Percentiles rank a stretch among this genome's conserved stretches.
Evolutionary conservation across 106 monocot species (phyloP).

Genomic region (Acorus gramineus): DNA sequence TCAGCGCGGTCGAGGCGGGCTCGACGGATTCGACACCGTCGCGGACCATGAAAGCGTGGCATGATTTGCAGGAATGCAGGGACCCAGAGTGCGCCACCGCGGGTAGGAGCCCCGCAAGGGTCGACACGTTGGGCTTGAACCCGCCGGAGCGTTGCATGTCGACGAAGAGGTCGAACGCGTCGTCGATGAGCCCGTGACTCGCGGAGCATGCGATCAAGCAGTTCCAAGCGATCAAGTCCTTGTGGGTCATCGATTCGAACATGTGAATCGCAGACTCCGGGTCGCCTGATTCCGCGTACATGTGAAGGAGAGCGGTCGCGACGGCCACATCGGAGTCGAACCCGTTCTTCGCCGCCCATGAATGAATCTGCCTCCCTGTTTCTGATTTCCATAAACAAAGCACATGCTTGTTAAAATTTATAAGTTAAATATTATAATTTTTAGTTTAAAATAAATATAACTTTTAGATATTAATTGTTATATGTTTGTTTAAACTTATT

Average conservation of each 20-base stretch:
- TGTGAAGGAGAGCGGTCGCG: slow-evolving; percentile 12
- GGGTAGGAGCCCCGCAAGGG: slow-evolving; percentile 20
- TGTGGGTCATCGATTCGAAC: slow-evolving; percentile 8
- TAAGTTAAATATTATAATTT: too few relatives aligned
- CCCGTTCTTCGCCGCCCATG: slow-evolving; percentile 11
- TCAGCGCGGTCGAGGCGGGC: slow-evolving; percentile 13
- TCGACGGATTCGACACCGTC: slow-evolving; percentile 9
- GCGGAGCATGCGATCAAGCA: slow-evolving; percentile 12
- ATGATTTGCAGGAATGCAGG: slow-evolving; percentile 12
- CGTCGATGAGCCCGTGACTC: slow-evolving; percentile 1
- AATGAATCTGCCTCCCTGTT: slow-evolving; percentile 3
- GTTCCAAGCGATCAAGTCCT: slow-evolving; percentile 22
- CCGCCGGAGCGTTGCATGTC: slow-evolving; percentile 5
- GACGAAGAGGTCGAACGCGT: slow-evolving; percentile 9
- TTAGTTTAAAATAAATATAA: too few relatives aligned
- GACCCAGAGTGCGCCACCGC: slow-evolving; percentile 9
- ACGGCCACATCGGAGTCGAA: slow-evolving; percentile 3
- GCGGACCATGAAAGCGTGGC: slow-evolving; percentile 15
- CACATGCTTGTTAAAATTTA: slow-evolving; percentile 1
- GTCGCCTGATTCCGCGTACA: slow-evolving; percentile 15
- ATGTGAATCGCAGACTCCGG: slow-evolving; percentile 9
- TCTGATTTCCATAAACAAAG: too few relatives aligned
- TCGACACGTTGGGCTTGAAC: slow-evolving; percentile 21
- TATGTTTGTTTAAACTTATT: too few relatives aligned
- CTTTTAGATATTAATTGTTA: too few relatives aligned